A percentile compares a stretch with the other conserved stretches of the same genome.
These are phyloP conservation scores for Chaetomium olivaceum DNA, from an alignment of 2,329 filamentous ascomycete genomes.

Conservation along the genomic window DNA sequence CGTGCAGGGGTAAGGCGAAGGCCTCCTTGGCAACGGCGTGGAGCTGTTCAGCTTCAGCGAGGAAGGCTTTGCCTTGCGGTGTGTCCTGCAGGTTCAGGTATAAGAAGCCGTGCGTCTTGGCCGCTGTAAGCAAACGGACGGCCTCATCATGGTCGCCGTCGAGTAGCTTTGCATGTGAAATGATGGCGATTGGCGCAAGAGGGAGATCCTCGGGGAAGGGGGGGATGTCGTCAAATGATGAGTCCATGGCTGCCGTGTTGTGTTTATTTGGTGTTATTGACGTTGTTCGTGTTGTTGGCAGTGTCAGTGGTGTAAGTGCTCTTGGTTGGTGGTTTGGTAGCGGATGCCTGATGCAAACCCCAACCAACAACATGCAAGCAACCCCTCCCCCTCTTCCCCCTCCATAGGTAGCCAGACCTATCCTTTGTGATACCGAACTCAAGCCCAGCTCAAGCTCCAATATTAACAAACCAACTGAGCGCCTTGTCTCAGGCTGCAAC, in stretches of 20 bases:
- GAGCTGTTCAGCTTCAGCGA: constrained; percentile 12
- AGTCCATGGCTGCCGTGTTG: background rate
- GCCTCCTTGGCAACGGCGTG: constrained; percentile 29
- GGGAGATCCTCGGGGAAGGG: constrained; percentile 20
- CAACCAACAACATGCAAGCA: background rate
- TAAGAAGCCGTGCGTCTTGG: constrained; percentile 24
- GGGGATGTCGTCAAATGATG: constrained; percentile 14
- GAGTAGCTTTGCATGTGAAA: constrained; percentile 16
- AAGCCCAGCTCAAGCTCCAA: background rate
- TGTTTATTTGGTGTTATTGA: background rate
- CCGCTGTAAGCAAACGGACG: constrained; percentile 13
- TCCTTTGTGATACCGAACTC: background rate
- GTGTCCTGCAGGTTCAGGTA: constrained; percentile 13
- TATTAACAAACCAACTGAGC: background rate
- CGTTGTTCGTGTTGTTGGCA: constrained; percentile 3
- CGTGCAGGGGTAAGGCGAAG: constrained; percentile 35
- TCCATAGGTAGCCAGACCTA: background rate
- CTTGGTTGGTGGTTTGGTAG: background rate
- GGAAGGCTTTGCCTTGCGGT: constrained; percentile 10
- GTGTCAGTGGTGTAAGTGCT: background rate
- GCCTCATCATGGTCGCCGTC: constrained; percentile 10
- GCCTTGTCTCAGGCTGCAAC: constrained; percentile 4
- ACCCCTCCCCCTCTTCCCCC: background rate
- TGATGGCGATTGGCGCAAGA: constrained; percentile 18
- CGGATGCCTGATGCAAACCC: constrained; percentile 4